Conservation (phyloP, 345 rosid species). For the Viola odorata region DNA sequence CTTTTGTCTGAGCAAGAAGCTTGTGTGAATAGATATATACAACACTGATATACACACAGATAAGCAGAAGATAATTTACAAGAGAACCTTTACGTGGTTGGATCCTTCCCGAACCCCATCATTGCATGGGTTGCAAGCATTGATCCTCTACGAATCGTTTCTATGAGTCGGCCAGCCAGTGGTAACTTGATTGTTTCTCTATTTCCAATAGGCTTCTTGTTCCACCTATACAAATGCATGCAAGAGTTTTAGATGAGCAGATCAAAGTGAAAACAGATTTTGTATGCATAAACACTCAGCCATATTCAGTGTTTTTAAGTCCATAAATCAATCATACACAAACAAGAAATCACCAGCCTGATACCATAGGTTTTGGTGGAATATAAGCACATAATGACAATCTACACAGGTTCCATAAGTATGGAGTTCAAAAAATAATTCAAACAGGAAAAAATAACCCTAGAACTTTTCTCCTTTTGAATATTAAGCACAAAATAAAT, state of each 20-base stretch:
- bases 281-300: too few species aligned
- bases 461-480: background rate
- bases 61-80: background rate
- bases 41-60: too few species aligned
- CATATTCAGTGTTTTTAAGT: too few species aligned
- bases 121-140: conserved; percentile 86
- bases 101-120: conserved; percentile 92
- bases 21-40: background rate
- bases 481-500: background rate
- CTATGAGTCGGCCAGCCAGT: conserved; percentile 50
- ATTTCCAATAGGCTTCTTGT: conserved; percentile 71
- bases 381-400: too few species aligned
- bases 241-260: background rate
- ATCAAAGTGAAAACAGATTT: background rate
- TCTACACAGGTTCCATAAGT: too few species aligned
- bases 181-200: conserved; percentile 55
- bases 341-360: too few species aligned
- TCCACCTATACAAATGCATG: conserved; percentile 51
- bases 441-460: too few species aligned
- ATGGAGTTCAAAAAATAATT: too few species aligned
- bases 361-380: too few species aligned
- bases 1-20: too few species aligned
- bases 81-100: conserved; percentile 17
- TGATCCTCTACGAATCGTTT: conserved; percentile 62
- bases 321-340: too few species aligned